Evolutionary conservation across 108 stramenopile genomes (phyloP), one percentile per base, ranked within the genome.

Genomic region (Skeletonema potamos): DNA sequence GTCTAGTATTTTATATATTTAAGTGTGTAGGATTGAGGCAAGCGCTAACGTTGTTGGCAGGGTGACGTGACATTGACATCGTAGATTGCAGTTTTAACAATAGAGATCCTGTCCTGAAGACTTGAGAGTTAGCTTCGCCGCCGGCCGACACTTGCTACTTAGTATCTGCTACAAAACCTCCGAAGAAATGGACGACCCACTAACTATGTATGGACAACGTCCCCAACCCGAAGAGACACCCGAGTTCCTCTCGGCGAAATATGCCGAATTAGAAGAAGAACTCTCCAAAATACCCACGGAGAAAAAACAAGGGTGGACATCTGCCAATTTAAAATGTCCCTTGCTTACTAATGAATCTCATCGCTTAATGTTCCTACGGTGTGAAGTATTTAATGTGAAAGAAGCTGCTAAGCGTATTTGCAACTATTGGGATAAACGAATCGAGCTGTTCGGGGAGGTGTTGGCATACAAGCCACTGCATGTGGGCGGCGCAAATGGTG

Each of bases 331-430:
- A 44, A 78, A 74, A 65, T 86, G 79, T 37, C 84, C 86, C 8
- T 48, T 77, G 17, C 32, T 82, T 10, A 37, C 78, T 20, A 62
- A 58, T 24, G 73, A 78, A 26, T 51, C 48, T 4, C 79, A 76
- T 48, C 74, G 79, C 29, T 73, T 89, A 13, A 70, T 81, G 72
- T 87, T 87, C 58, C 61, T 90, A 26, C 83, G 89, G 26, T 87
- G 84, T 59, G 86, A 87, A 61, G 58, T 79, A 6, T 87, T 87
- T 71, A 63, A 86, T 71, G 32, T 29, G 4, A 58, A 67, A 62
- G 29, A 60, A 7, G 83, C 87, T 20, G 84, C 85, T n/a, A 41
- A 58, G 15, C 67, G 83, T 15, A 67, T 83, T 20, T 56, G 32
- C 54, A 63, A 76, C 6, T 88, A 88, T 59, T 85, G 84, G 87